A percentile compares a stretch with the other conserved stretches of the same genome.
These are phyloP conservation scores for Sisymbrium altissimum DNA, from an alignment of 345 rosid genomes.

Conservation along the genomic window DNA sequence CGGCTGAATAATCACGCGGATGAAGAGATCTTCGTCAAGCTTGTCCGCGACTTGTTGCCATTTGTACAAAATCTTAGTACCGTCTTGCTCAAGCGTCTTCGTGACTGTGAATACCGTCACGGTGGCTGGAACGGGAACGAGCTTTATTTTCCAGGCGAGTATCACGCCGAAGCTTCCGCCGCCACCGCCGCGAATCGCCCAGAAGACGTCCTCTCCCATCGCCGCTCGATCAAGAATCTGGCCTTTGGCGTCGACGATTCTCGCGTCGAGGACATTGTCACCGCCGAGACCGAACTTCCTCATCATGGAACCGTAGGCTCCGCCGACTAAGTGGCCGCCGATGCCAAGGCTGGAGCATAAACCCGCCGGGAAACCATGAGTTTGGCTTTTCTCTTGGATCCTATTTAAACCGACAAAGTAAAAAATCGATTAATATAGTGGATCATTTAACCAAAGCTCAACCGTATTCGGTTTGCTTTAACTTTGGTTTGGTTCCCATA, in stretches of 20 bases:
- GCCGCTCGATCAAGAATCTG: slow-evolving; percentile 50
- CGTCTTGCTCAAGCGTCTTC: slow-evolving; percentile 46
- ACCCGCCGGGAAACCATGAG: slow-evolving; percentile 70
- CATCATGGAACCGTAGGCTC: slow-evolving; percentile 78
- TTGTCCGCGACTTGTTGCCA: slow-evolving; percentile 58
- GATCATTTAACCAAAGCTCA: neutral
- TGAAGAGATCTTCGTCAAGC: slow-evolving; percentile 57
- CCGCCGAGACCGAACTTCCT: slow-evolving; percentile 72
- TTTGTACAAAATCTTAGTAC: slow-evolving; percentile 43
- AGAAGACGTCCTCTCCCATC: slow-evolving; percentile 74
- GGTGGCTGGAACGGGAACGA: slow-evolving; percentile 57
- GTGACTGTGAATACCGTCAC: slow-evolving; percentile 59
- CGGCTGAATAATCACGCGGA: slow-evolving; percentile 43
- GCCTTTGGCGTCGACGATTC: slow-evolving; percentile 55
- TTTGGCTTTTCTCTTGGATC: slow-evolving; percentile 58
- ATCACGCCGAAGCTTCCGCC: slow-evolving; percentile 74
- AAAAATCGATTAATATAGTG: neutral
- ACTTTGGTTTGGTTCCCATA: too few species aligned
- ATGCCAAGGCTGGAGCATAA: slow-evolving; percentile 62
- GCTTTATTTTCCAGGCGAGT: slow-evolving; percentile 58
- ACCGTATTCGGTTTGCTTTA: neutral
- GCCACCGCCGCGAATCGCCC: slow-evolving; percentile 80
- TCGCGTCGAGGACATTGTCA: slow-evolving; percentile 72
- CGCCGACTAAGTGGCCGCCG: slow-evolving; percentile 66
- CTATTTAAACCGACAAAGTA: slow-evolving; percentile 31